These are phyloP conservation scores for Vitis rupestris DNA, from an alignment of 164 flowering plant genomes.

Conservation along the genomic window DNA sequence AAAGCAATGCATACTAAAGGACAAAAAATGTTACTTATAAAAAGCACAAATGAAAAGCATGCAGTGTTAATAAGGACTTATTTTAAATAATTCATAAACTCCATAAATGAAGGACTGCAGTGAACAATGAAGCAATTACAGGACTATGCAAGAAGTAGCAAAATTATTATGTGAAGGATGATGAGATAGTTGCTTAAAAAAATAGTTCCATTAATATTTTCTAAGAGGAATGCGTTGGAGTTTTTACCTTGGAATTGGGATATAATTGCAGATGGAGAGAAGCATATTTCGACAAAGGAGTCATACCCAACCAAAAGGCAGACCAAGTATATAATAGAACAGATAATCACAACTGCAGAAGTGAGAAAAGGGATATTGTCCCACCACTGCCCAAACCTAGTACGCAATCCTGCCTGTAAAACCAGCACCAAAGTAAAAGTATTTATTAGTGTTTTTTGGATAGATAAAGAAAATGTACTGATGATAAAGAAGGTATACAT, in stretches of 20 bases:
- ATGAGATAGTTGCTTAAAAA: no score
- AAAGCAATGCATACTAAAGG: background rate
- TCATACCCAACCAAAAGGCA: conserved; percentile 95
- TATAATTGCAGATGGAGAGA: conserved; percentile 70
- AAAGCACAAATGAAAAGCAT: no score
- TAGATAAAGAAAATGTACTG: no score
- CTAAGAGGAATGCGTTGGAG: background rate
- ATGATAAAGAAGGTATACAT: background rate
- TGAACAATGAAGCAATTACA: no score
- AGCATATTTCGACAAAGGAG: conserved; percentile 83
- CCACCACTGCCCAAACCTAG: conserved; percentile 90
- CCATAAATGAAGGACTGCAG: no score
- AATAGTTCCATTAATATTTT: no score
- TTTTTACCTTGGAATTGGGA: conserved; percentile 75
- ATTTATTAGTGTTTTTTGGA: background rate
- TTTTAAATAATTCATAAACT: no score
- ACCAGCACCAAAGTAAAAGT: background rate
- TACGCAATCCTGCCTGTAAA: conserved; percentile 72
- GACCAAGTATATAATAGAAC: conserved; percentile 76
- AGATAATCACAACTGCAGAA: conserved; percentile 69
- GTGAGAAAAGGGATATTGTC: conserved; percentile 84
- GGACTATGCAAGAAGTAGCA: no score
- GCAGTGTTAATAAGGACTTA: no score
- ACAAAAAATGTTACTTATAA: background rate
- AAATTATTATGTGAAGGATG: no score